Base-by-base conservation (phyloP, 352 stramenopile genomes). In the Elongisporangium anandrum region DNA sequence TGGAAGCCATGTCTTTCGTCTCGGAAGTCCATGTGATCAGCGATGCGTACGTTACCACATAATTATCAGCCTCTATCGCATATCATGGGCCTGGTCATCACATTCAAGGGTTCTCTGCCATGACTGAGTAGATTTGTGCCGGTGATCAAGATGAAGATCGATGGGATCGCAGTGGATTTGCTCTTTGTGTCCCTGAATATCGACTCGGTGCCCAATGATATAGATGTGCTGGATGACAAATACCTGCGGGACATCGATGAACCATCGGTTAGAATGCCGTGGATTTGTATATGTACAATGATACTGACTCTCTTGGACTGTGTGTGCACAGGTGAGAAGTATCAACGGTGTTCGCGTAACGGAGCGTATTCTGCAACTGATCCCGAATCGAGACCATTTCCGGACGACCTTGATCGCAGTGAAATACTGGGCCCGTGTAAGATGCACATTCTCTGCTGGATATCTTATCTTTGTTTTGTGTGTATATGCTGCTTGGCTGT, bases 321-420 rank as follows among this genome's bases (percentile, higher is more conserved):
- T 49, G 49, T 57, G 13, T 16, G 8, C 9, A 5, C 55, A 81
- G 45, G 85, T 98, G 4, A 76, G 97, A 34, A 98, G 87, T 61
- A 82, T 98, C 47, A 99, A 99, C 64, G 96, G 96, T 22, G 93
- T 95, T 20, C 83, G 96, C n/a, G 95, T 99, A 10, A 97, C 94
- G 0, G 95, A 99, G 65, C 88, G 92, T 16, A 95, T 99, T 48
- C 66, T 98, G 45, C 78, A 96, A 54, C 77, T 98, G 4, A 88
- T 99, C 41, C 86, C 90, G 1, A 71, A 96, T 41, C 60, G 75
- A 39, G 73, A 88, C 19, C 70, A 72, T 15, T 99, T 98, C 66
- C 80, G 90, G 26, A 88, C 90, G 4, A 96, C 94, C 10, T 67
- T 99, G 6, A 82, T 96, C 34, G 88, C 94, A 17, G 74, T 97